These are phyloP conservation scores for Euptelea pleiosperma DNA, from an alignment of 164 flowering plant genomes.

Conservation along the genomic window DNA sequence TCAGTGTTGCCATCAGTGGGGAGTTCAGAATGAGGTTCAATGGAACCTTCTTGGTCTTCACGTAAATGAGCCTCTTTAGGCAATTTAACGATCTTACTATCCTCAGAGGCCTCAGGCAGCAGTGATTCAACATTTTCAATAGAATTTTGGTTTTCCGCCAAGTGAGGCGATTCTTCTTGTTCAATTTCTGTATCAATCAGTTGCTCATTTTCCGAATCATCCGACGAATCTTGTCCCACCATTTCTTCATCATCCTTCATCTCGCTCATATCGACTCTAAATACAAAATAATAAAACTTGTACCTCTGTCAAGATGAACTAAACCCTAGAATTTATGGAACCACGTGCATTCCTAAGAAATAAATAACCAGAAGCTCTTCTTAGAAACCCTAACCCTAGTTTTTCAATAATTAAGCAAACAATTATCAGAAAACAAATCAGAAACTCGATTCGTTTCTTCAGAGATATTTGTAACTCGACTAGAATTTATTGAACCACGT, in stretches of 20 bases:
- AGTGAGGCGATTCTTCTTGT: conserved; percentile 6
- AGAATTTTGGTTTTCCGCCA: conserved; percentile 9
- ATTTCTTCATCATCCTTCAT: conserved; percentile 28
- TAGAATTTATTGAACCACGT: no score
- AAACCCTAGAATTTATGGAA: no score
- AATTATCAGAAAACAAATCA: no score
- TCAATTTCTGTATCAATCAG: conserved; percentile 15
- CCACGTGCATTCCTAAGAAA: no score
- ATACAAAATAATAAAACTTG: not conserved
- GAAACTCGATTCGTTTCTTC: no score
- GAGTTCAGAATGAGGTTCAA: conserved; percentile 5
- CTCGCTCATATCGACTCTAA: conserved; percentile 7
- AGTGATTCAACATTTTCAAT: conserved; percentile 10
- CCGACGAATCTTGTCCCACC: conserved; percentile 9
- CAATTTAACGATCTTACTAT: conserved; percentile 10
- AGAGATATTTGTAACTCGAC: no score
- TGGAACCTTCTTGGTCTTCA: conserved; percentile 11
- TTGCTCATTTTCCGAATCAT: not conserved
- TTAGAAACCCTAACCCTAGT: no score
- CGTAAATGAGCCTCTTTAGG: conserved; percentile 13
- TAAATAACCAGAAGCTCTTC: no score
- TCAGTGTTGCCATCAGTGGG: not conserved
- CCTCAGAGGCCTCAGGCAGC: conserved; percentile 7
- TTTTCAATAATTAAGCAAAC: no score
- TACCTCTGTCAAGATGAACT: not conserved